Evolutionary conservation across 225 moss, liverwort and hornwort genomes (phyloP), one percentile per base, ranked within the genome.

Genomic region (Pseudisothecium myosuroides): DNA sequence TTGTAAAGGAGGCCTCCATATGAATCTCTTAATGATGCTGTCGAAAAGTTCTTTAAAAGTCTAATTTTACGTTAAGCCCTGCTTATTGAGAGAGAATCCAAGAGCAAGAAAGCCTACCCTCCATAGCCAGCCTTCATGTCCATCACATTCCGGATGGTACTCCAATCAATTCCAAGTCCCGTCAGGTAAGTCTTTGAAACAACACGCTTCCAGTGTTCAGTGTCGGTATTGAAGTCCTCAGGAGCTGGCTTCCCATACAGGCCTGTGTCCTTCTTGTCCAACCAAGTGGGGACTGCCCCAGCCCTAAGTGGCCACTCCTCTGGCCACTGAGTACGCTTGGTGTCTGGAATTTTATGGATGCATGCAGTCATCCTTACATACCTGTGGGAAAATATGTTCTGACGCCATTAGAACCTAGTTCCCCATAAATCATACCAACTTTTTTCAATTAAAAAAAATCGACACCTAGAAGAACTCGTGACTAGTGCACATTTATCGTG

Each of bases 351-450:
- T 82, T 94, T 94, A 80, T 97, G 96, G 62, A 98, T 85, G 88
- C 98, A 98, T 73, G 93, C 88, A 17, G 95, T 95, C 96, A 97
- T 98, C 74, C 87, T 94, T 37, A 96, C 94, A 87, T 96, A 93
- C 96, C 97, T 97, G 91, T 65, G 31, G 16, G 73, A 58, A n/a
- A 24, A 41, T 31, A 55, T 49, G 54, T 20, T 34, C 23, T 14
- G 47, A 74, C 45, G 21, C 29, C 28, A 56, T 88, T 41, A 90
- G 56, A 29, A 69, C 76, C 63, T 37, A 61, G 20, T 29, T 92
- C 64, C 36, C 72, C 81, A 32, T 13, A 41, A 76, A 80, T 89
- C 43, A 49, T 41, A 17, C 45, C 15, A 74, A 83, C 19, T 28
- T 19, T 7, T 8, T 39, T 12, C 63, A 50, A n/a, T 67, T 8